Conservation (phyloP, 352 stramenopile species). For the Pythium coloratum region DNA sequence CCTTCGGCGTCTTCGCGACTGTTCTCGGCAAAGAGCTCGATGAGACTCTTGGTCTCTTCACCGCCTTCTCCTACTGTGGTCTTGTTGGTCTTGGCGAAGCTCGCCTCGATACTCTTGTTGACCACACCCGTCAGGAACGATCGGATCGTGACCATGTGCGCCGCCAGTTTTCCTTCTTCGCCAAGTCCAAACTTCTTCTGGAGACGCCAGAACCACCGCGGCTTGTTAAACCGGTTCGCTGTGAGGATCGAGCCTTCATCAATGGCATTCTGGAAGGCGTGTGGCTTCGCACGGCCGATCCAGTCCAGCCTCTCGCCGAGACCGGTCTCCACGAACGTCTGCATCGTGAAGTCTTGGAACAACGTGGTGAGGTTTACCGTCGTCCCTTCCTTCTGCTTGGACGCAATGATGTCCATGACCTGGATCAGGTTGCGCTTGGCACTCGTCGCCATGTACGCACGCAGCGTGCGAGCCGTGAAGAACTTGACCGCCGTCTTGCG, state of each 20-base stretch:
- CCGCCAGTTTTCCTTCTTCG: conserved; percentile 33
- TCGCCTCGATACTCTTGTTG: conserved; percentile 18
- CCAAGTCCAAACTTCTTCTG: conserved; percentile 43
- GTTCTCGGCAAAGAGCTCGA: conserved; percentile 17
- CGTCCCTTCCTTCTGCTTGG: not conserved
- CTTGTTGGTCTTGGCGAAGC: conserved; percentile 1
- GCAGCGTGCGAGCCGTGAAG: conserved; percentile 31
- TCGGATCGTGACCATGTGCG: conserved; percentile 33
- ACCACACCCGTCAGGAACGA: conserved; percentile 45
- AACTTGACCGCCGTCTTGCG: conserved; percentile 30
- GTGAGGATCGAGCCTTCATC: conserved; percentile 30
- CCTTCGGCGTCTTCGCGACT: conserved; percentile 18
- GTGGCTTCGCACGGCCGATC: conserved; percentile 32
- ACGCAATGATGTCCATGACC: conserved; percentile 14
- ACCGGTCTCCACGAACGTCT: conserved; percentile 50
- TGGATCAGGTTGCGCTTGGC: conserved; percentile 6
- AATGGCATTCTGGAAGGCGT: conserved; percentile 51
- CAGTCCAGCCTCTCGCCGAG: conserved; percentile 47
- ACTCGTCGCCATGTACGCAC: conserved; percentile 21
- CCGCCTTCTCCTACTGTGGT: no score
- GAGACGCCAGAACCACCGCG: conserved; percentile 49
- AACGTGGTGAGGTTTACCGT: conserved; percentile 24
- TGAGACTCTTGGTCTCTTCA: conserved; percentile 12
- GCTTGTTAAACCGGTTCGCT: conserved; percentile 42
- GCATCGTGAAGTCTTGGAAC: conserved; percentile 49